Evolutionary conservation across 2,329 filamentous ascomycete genomes (phyloP).

Genomic region (Fusarium sp.): DNA sequence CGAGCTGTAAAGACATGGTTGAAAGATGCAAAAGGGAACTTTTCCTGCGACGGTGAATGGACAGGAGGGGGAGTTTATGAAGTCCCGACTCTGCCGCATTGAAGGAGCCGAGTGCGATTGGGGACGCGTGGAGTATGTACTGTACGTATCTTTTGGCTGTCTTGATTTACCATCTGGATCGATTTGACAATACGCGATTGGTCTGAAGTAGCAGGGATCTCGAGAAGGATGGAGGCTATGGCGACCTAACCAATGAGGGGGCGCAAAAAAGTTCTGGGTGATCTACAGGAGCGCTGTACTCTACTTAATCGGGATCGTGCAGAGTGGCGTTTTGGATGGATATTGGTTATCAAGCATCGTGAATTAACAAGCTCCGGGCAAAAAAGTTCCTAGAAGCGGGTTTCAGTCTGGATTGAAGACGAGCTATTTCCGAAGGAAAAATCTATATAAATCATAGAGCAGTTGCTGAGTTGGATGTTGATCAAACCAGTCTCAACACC

Average conservation of each 20-base stretch:
- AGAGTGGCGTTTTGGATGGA: background rate
- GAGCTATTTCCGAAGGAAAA: too few relatives aligned
- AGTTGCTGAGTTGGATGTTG: background rate
- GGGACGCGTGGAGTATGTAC: background rate
- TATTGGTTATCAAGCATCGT: background rate
- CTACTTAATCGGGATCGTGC: background rate
- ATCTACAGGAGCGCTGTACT: background rate
- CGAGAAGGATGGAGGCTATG: too few relatives aligned
- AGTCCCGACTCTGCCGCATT: background rate
- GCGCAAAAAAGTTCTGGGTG: background rate
- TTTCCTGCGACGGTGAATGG: background rate
- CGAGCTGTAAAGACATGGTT: constrained; percentile 1
- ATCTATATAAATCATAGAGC: background rate
- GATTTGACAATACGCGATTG: constrained; percentile 10
- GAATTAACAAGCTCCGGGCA: background rate
- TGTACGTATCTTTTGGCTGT: background rate
- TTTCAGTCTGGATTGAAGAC: too few relatives aligned
- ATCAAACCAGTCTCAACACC: background rate
- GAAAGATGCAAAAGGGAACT: background rate
- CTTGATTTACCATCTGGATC: background rate
- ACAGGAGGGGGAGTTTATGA: background rate
- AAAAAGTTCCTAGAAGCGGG: constrained; percentile 8
- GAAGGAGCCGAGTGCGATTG: background rate
- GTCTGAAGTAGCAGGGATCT: background rate
- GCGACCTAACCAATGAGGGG: background rate